Evolutionary conservation across 2,329 filamentous ascomycete species (phyloP), one percentile per base, ranked within the genome.

Genomic region (Penicillium sp.): DNA sequence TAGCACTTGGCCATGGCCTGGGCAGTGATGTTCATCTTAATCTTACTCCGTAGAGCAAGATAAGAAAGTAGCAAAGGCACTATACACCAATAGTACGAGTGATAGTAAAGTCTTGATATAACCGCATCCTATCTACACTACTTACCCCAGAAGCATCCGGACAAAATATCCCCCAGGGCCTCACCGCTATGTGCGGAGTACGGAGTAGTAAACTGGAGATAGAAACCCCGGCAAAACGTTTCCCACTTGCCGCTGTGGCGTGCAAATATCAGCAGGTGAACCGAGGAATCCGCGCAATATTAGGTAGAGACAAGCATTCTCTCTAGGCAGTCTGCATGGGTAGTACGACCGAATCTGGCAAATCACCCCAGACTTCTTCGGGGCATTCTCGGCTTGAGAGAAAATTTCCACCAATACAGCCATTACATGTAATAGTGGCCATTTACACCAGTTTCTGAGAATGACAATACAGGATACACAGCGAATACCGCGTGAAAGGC

Each of bases 101-200:
- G 8, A 8, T 27, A 27, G 24, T 2, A 5, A 5, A 27, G 24
- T 27, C 24, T 27, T 8, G 8, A 27, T 5, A 27, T 27, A 27
- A 27, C 24, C 24, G 5, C 24, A 27, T 27, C 24, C 24, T 27
- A 27, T 48, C 46, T 43, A 18, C 36, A 50, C 16, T 22, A 40
- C 39, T 8, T 27, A 34, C 34, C 34, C 34, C 34, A 36, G 13
- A 13, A n/a, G 13, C 14, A 36, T n/a, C 13, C 34, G 34, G 34
- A 7, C 34, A 36, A 7, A n/a, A 36, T n/a, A 7, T 36, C 34
- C 18, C 18, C 18, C 34, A 27, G 24, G 24, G 51, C 32, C 51
- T 60, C 57, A 62, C 59, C 58, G 59, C 61, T 59, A 46, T 48
- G 60, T 57, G 59, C 55, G 60, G 59, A 62, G 55, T 56, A 57